These are phyloP conservation scores for Sporothrix variecibatus DNA, from an alignment of 2,329 filamentous ascomycete species.

Conservation along the genomic window DNA sequence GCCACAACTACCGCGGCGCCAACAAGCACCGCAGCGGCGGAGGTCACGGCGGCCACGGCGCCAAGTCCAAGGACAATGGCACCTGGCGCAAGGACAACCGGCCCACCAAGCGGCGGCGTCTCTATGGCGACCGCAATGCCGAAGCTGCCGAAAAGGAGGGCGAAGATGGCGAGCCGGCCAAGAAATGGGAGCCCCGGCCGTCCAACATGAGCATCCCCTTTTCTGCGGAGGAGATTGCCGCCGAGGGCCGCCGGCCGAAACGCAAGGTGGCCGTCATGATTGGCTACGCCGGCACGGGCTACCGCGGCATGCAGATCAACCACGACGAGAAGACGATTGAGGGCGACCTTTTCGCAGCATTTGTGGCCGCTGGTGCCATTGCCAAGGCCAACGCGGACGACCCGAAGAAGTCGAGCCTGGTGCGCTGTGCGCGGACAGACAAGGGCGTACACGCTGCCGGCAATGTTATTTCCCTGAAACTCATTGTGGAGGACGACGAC, in stretches of 20 bases:
- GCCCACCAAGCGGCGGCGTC: conserved; percentile 24
- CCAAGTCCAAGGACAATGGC: conserved; percentile 12
- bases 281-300: conserved; percentile 93
- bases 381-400: conserved; percentile 97
- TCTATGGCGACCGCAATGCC: conserved; percentile 19
- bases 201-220: conserved; percentile 61
- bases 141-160: conserved; percentile 40
- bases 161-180: conserved; percentile 36
- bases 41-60: not conserved
- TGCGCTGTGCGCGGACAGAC: conserved; percentile 92
- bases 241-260: conserved; percentile 82
- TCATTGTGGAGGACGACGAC: conserved; percentile 90
- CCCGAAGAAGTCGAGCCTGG: conserved; percentile 91
- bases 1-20: conserved; percentile 21
- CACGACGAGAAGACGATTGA: conserved; percentile 87
- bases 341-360: conserved; percentile 88
- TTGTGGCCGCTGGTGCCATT: conserved; percentile 88
- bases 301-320: conserved; percentile 95
- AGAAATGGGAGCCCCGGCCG: conserved; percentile 34
- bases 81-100: conserved; percentile 24
- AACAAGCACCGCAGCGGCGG: conserved; percentile 24
- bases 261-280: conserved; percentile 95
- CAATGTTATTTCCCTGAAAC: conserved; percentile 91
- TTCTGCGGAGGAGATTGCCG: conserved; percentile 78
- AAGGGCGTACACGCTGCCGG: conserved; percentile 97